Evolutionary conservation across 1,284 basidiomycete species (phyloP), one percentile per base, ranked within the genome.

Genomic region (Takashimella koratensis): DNA sequence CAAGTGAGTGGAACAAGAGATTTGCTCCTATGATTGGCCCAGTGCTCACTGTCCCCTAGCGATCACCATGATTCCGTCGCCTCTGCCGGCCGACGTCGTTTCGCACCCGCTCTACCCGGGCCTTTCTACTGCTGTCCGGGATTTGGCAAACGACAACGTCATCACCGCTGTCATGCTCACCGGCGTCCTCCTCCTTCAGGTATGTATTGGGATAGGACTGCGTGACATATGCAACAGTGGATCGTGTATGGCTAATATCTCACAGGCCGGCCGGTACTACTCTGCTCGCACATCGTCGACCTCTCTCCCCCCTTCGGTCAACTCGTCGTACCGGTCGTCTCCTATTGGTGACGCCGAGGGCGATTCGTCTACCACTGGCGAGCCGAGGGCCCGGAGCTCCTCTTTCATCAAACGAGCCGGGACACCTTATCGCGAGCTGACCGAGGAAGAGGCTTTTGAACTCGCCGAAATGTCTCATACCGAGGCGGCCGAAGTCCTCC

Each of bases 101-200:
- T 57, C 65, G n/a, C 63, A 68, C 48, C 62, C 63, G 11, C n/a
- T 59, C 13, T 73, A 66, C 54, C 67, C 69, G 0, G 57, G 54
- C 3, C 57, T 73, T n/a, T 58, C 62, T 5, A 61, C 57, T 3
- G 65, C 66, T 1, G 71, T 71, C 5, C 60, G 68, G 24, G 70
- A 73, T 52, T 66, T 74, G 5, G 73, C 73, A 23, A 70, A 66
- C 49, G 67, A 71, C 55, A 74, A 74, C 51, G 64, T 73, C 56
- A 74, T 72, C 55, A 71, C 71, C 4, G 64, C 71, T 2, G 71
- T 74, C 48, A 74, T 74, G 73, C 62, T 74, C 20, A 74, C 73
- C 0, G 73, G 73, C 30, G 65, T 74, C 53, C 70, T 74, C 66
- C 51, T 67, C n/a, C 64, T 74, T 12, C 73, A 74, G 58, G 71